Base-by-base conservation (phyloP, 129 eudicot species). In the Kitagawia praeruptora region DNA sequence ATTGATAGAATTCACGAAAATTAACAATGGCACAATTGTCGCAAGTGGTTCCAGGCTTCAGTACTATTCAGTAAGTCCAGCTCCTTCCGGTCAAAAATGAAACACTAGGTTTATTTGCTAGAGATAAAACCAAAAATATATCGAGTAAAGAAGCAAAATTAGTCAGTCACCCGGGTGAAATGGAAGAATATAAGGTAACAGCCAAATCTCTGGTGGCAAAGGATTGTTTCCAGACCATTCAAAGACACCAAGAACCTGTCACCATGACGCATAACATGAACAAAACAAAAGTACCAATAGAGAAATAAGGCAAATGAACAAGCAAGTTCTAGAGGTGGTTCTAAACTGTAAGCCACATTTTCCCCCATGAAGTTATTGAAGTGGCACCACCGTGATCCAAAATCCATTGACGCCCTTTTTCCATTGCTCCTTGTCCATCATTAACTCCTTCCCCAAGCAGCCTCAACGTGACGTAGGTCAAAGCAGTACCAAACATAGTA, bases 181-280 rank as follows among this genome's bases (percentile, higher is more conserved):
- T 8, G 98, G 98, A 80, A 90, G 85, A 61, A 87, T 74, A 78
- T 90, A 91, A 6, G 98, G 98, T 74, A 90, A 80, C 79, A 88
- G 51, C 98, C 98, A 94, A 77, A 87, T 81, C 89, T 94, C 98
- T 42, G 97, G 98, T 45, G 98, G 97, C 86, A 94, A 47, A 14
- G 98, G 98, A 84, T 94, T 94, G 82, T 92, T 91, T 82, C 98
- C 98, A 10, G 89, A 83, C 98, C 98, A 94, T 70, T 90, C 98
- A 81, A 88, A 94, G 64, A 83, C 96, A 51, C 98, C 98, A 72
- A 94, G 92, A 42, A 94, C 96, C 98, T 93, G 81, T 70, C 42
- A 79, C 81, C 70, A 78, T 49, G 58, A 85, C 63, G 48, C n/a
- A 66, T 67, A 45, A 58, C 14, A 75, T 51, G 31, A 40, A 70